Conservation (phyloP, 1,284 basidiomycete genomes). For the Fomes fomentarius region DNA sequence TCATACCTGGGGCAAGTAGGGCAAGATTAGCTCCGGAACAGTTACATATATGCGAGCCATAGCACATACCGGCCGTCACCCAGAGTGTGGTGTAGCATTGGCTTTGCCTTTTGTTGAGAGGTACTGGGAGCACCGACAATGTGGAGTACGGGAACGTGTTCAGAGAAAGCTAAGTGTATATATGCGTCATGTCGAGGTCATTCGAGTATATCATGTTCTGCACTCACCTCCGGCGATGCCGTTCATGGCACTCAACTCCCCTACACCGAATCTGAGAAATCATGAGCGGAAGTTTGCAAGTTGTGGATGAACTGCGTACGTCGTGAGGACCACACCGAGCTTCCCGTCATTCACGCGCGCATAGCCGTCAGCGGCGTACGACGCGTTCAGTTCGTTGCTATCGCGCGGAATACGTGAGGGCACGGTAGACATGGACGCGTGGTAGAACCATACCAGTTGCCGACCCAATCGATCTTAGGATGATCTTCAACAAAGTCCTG, state of each 20-base stretch:
- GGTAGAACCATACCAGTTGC: constrained; percentile 68
- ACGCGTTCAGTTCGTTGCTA: constrained; percentile 86
- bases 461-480: constrained; percentile 83
- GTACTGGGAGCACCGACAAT: constrained; percentile 89
- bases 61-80: constrained; percentile 73
- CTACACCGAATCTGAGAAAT: constrained; percentile 82
- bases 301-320: constrained; percentile 50
- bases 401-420: not conserved
- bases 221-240: constrained; percentile 70
- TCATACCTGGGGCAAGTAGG: constrained; percentile 61
- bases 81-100: constrained; percentile 84
- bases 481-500: constrained; percentile 89
- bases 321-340: constrained; percentile 78
- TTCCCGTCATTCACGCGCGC: constrained; percentile 80
- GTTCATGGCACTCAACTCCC: constrained; percentile 85
- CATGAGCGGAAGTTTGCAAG: constrained; percentile 6
- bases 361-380: constrained; percentile 96
- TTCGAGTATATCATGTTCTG: no score
- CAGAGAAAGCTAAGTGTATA: constrained; percentile 66
- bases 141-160: constrained; percentile 92
- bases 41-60: not conserved
- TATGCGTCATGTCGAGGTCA: not conserved
- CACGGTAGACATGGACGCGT: not conserved
- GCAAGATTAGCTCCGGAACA: not conserved
- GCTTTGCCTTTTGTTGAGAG: constrained; percentile 67